phyloP scores from a whole-genome alignment of 2,329 filamentous ascomycete genomes.

The Neurospora crassa region DNA sequence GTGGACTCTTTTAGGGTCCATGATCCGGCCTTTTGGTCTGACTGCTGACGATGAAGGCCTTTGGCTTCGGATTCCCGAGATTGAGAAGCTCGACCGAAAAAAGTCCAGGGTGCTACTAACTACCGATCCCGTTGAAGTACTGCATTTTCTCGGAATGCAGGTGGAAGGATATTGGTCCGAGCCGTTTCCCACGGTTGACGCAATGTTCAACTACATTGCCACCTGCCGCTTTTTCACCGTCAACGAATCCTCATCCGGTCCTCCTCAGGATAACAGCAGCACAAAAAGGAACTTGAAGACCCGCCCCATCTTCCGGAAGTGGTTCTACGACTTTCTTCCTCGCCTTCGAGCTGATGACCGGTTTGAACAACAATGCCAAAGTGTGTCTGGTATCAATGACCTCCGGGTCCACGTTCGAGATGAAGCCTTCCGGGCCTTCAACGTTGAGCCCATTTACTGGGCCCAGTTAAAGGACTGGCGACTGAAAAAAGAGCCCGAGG shows the following conservation, averaged over 20 bases:
- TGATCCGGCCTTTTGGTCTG: conserved; percentile 55
- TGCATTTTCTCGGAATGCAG: conserved; percentile 56
- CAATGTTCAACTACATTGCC: conserved; percentile 53
- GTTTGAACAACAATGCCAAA: conserved; percentile 16
- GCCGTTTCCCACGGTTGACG: conserved; percentile 44
- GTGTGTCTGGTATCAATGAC: conserved; percentile 4
- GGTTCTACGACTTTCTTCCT: conserved; percentile 56
- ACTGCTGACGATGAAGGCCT: conserved; percentile 55
- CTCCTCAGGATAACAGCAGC: conserved; percentile 12
- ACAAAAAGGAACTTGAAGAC: conserved; percentile 44
- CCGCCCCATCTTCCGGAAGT: conserved; percentile 48
- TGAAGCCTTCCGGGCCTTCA: conserved; percentile 44
- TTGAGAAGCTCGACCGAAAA: conserved; percentile 50
- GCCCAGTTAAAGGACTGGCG: conserved; percentile 31
- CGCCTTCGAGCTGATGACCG: conserved; percentile 31
- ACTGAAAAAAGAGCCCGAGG: conserved; percentile 28
- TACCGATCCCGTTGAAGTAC: conserved; percentile 40
- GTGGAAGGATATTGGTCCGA: conserved; percentile 35
- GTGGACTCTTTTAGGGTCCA: conserved; percentile 54
- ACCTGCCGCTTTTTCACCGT: conserved; percentile 49
- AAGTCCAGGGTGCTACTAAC: conserved; percentile 52
- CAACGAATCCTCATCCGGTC: background rate
- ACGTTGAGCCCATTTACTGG: conserved; percentile 32
- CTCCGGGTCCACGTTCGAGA: conserved; percentile 37
- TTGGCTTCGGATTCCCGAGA: conserved; percentile 56